phyloP scores from a whole-genome alignment of 2,329 filamentous ascomycete genomes.

The Diaporthe helianthi region DNA sequence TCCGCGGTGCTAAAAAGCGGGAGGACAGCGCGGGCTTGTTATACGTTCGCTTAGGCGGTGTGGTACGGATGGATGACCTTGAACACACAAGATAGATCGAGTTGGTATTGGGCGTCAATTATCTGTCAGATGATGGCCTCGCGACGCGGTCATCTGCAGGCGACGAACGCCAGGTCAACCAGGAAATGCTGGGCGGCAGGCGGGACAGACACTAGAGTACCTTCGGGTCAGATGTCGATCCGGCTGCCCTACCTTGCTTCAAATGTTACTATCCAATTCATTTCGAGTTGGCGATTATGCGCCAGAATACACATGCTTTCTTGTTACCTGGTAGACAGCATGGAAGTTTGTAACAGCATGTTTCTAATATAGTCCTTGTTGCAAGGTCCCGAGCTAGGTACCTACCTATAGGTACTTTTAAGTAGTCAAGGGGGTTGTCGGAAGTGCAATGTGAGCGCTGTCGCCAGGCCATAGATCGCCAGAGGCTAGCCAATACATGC shows the following conservation, averaged over 20 bases:
- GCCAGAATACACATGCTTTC: too few species aligned
- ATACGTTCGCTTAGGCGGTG: conserved; percentile 25
- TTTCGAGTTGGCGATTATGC: too few species aligned
- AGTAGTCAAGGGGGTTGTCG: neutral
- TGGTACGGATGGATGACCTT: conserved; percentile 26
- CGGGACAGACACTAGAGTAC: neutral
- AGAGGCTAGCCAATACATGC: conserved; percentile 1
- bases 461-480: neutral
- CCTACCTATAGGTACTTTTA: too few species aligned
- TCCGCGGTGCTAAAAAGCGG: conserved; percentile 8
- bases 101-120: conserved; percentile 14
- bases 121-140: conserved; percentile 23
- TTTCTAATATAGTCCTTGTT: too few species aligned
- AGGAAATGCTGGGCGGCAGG: neutral
- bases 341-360: too few species aligned
- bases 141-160: conserved; percentile 11
- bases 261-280: neutral
- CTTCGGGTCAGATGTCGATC: neutral
- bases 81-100: conserved; percentile 2
- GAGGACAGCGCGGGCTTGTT: conserved; percentile 31
- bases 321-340: neutral
- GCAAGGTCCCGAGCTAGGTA: too few species aligned
- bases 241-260: too few species aligned
- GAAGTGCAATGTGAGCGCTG: neutral
- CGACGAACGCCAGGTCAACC: neutral